These are phyloP conservation scores for Gynochthodes officinalis DNA, from an alignment of 257 asterid species.

Conservation along the genomic window DNA sequence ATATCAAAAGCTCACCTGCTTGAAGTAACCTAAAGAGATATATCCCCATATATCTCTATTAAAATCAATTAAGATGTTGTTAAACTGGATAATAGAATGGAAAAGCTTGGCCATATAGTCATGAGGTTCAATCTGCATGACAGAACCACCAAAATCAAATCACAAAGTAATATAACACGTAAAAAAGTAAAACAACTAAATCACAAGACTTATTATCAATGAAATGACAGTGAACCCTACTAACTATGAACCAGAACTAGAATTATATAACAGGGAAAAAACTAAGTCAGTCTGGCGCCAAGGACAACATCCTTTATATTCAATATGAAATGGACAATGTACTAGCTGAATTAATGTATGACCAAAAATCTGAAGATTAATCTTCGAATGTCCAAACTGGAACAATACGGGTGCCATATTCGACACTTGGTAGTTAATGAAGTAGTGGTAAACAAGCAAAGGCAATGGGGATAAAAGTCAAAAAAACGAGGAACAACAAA, in stretches of 20 bases:
- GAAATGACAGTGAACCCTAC: background rate
- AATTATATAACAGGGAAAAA: background rate
- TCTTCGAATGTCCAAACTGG: background rate
- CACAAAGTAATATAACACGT: background rate
- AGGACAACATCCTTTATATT: background rate
- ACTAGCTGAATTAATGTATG: background rate
- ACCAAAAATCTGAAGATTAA: background rate
- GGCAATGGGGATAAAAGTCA: background rate
- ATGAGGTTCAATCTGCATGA: slow-evolving; percentile 79
- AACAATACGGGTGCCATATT: background rate
- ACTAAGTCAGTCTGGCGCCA: background rate
- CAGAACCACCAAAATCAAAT: slow-evolving; percentile 5
- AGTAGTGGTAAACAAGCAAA: background rate
- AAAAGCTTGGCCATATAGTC: slow-evolving; percentile 85
- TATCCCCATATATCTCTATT: slow-evolving; percentile 84
- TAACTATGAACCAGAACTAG: background rate
- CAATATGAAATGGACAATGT: background rate
- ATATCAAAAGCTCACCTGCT: slow-evolving; percentile 48
- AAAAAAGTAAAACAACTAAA: background rate
- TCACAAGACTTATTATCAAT: background rate
- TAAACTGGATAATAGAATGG: slow-evolving; percentile 62
- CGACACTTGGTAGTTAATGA: background rate
- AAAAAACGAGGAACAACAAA: background rate
- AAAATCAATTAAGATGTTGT: slow-evolving; percentile 74
- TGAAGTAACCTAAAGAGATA: slow-evolving; percentile 76